Evolutionary conservation across 148 eudicot genomes (phyloP).

Genomic region (Arctostaphylos glauca): DNA sequence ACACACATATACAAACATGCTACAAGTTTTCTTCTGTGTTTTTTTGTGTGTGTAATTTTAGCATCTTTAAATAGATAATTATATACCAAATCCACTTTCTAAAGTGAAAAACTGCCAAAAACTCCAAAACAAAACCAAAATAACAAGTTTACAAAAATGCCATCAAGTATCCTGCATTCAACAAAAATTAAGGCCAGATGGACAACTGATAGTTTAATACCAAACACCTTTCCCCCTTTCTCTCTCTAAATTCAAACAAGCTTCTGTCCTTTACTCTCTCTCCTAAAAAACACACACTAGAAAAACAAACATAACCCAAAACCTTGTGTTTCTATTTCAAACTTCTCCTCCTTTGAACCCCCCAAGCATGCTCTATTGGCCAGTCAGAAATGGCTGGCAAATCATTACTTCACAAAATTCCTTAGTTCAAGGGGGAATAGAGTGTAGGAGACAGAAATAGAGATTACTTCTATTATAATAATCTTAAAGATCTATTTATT

Average conservation of each 20-base stretch:
- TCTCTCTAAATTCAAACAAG: constrained; percentile 1
- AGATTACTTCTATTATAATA: background rate
- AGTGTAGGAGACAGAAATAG: background rate
- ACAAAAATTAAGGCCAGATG: constrained; percentile 9
- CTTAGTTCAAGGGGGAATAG: background rate
- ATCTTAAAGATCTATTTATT: background rate
- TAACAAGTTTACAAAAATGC: constrained; percentile 1
- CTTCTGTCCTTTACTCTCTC: background rate
- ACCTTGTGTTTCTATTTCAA: background rate
- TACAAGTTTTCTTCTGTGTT: background rate
- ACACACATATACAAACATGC: background rate
- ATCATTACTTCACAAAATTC: constrained; percentile 10
- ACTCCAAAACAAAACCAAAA: background rate
- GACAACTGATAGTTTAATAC: background rate
- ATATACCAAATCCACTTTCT: background rate
- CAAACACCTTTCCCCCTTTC: background rate
- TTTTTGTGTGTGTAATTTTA: background rate
- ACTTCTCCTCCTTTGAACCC: background rate
- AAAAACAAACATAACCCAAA: background rate
- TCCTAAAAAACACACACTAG: background rate
- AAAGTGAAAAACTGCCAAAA: background rate
- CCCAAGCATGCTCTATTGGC: background rate
- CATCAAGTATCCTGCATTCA: constrained; percentile 11
- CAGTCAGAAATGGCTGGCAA: constrained; percentile 12
- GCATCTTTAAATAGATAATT: background rate